Conservation (phyloP, 345 rosid genomes). For the Acer yangbiense region DNA sequence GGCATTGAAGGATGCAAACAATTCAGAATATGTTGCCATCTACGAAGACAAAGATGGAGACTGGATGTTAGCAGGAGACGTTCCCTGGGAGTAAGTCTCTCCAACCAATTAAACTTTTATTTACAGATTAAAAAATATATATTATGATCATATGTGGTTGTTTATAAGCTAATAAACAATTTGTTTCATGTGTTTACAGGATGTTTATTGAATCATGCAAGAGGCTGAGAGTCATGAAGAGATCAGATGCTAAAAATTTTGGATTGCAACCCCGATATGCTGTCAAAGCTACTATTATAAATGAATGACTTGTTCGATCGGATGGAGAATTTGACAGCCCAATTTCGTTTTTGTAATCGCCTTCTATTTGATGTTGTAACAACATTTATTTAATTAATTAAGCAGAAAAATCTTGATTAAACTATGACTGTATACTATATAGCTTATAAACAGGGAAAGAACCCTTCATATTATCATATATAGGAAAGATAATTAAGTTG, state of each 20-base stretch:
- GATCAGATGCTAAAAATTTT: conserved; percentile 40
- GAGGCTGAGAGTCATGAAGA: conserved; percentile 64
- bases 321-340: conserved; percentile 17
- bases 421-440: background rate
- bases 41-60: conserved; percentile 95
- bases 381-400: conserved; percentile 13
- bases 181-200: conserved; percentile 29
- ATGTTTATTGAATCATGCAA: conserved; percentile 70
- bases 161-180: background rate
- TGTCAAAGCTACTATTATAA: conserved; percentile 1
- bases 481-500: background rate
- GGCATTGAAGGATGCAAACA: conserved; percentile 62
- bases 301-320: background rate
- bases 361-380: background rate
- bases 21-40: conserved; percentile 68
- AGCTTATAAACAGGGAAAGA: conserved; percentile 6
- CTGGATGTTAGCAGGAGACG: conserved; percentile 98
- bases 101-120: background rate
- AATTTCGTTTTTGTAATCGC: conserved; percentile 18
- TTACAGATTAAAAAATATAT: background rate
- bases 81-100: conserved; percentile 88
- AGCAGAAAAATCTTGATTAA: conserved; percentile 22
- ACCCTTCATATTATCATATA: conserved; percentile 1
- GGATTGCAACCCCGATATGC: conserved; percentile 13
- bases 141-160: too few species aligned